Conservation (phyloP, 2,329 filamentous ascomycete species). For the Anisogramma anomala region DNA sequence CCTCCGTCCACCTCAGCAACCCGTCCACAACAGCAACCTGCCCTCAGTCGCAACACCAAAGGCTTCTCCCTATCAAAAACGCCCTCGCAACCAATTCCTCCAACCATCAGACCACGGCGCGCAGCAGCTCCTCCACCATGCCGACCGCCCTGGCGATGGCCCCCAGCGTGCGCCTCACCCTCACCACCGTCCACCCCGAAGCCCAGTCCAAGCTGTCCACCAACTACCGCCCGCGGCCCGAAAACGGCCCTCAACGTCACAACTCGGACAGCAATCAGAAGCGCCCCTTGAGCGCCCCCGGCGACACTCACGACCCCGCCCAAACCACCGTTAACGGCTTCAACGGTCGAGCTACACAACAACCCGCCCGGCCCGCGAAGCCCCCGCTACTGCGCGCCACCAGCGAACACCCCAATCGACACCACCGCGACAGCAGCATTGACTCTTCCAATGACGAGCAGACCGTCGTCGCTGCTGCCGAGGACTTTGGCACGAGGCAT, state of each 20-base stretch:
- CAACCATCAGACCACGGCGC: too few relatives aligned
- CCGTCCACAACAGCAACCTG: too few relatives aligned
- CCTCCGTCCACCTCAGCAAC: too few relatives aligned
- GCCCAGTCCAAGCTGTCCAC: constrained; percentile 6
- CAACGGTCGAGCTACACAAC: constrained; percentile 6
- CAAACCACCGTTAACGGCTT: constrained; percentile 20
- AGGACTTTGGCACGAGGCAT: constrained; percentile 54
- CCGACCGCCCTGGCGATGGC: constrained; percentile 9
- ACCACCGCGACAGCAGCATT: constrained; percentile 19
- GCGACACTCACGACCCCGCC: constrained; percentile 23
- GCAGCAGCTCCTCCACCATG: constrained; percentile 11
- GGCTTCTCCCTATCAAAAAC: too few relatives aligned
- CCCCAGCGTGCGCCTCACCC: constrained; percentile 8
- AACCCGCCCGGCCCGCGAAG: constrained; percentile 26
- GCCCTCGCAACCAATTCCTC: too few relatives aligned
- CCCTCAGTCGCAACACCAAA: too few relatives aligned
- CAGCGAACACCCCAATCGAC: constrained; percentile 36
- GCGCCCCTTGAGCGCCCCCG: constrained; percentile 36
- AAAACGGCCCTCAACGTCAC: constrained; percentile 10
- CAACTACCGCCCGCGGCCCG: constrained; percentile 7
- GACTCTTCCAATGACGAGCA: constrained; percentile 22
- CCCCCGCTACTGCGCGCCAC: constrained; percentile 44
- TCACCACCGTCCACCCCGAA: constrained; percentile 1
- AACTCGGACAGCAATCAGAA: constrained; percentile 17
- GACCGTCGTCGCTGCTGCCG: constrained; percentile 28